Percentiles rank a stretch among this genome's conserved stretches.
Evolutionary conservation across 257 asterid species (phyloP).

Genomic region (Coffea eugenioides): DNA sequence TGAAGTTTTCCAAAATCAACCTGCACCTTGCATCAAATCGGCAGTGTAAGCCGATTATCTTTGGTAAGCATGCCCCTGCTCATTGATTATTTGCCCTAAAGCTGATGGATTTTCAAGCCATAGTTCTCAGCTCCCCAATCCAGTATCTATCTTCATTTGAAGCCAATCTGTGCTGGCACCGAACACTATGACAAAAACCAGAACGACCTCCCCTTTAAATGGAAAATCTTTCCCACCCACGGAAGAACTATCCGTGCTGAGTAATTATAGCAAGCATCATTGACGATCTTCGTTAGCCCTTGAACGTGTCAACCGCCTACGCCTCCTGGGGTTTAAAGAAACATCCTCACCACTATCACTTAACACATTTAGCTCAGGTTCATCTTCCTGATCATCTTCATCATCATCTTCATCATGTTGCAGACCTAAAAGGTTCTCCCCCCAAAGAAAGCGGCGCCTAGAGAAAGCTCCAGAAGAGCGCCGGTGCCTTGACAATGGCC

Average conservation of each 20-base stretch:
- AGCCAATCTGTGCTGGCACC: neutral
- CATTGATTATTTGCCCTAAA: neutral
- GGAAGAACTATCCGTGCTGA: conserved; percentile 20
- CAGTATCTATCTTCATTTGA: neutral
- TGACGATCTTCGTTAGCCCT: conserved; percentile 42
- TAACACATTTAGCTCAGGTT: conserved; percentile 27
- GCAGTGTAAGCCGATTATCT: neutral
- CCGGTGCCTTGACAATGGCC: conserved; percentile 60
- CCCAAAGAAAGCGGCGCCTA: conserved; percentile 78
- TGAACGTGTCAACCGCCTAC: conserved; percentile 56
- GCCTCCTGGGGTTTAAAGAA: conserved; percentile 38
- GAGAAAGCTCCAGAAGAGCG: conserved; percentile 48
- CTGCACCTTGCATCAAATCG: neutral
- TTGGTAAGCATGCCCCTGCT: neutral
- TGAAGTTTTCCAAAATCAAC: neutral
- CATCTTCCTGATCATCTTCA: conserved; percentile 28
- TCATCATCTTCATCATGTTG: conserved; percentile 39
- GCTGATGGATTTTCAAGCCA: neutral
- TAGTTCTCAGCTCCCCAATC: neutral
- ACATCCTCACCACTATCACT: conserved; percentile 42
- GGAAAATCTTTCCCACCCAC: conserved; percentile 3
- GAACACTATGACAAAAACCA: neutral
- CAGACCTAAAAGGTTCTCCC: conserved; percentile 66
- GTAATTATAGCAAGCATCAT: conserved; percentile 5
- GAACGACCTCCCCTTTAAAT: neutral